Base-by-base conservation (phyloP, 2,329 filamentous ascomycete genomes). In the Arthrobotrys iridis region DNA sequence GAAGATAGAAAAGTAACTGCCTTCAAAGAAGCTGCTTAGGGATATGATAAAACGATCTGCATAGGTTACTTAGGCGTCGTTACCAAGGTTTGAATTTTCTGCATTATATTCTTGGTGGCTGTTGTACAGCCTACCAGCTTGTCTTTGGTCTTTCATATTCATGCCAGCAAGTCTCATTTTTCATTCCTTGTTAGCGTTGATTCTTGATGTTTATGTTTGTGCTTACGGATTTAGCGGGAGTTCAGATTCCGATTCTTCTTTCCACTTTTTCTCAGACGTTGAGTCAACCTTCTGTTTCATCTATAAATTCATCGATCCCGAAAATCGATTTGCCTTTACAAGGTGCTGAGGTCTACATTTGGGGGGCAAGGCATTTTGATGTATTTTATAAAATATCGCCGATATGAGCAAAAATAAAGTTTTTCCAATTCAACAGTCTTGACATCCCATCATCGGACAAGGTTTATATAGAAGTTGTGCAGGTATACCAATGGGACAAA, bases 221-320 rank as follows among this genome's bases (percentile, higher is more conserved):
- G 37, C 41, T 41, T 48, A 73, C 30, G 57, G 40, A 13, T 66
- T 73, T 73, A 73, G 68, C 68, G 68, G 68, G 68, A 73, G 68
- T 73, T 73, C 13, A 33, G 13, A 55, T 55, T 45, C 37, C 15
- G 26, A 11, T 67, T 45, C 43, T 13, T 41, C 10, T 71, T 11
- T 35, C 26, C 30, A 30, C 10, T 46, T 43, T 43, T 35, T 41
- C 26, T 28, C 41, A 52, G 40, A 48, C 28, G 30, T 55, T 55
- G 50, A 46, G 7, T 26, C 37, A 30, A 8, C 18, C n/a, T 58
- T 41, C 59, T 45, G 22, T 50, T 26, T n/a, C n/a, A 46, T 41
- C 58, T 57, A 55, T 37, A 24, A 13, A 55, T 55, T 8, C 37
- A 55, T 55, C 50, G 50, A 37, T 55, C 50, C 24, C 30, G 4